phyloP scores from a whole-genome alignment of 169 alveolate species.

The Plasmodium inui region DNA sequence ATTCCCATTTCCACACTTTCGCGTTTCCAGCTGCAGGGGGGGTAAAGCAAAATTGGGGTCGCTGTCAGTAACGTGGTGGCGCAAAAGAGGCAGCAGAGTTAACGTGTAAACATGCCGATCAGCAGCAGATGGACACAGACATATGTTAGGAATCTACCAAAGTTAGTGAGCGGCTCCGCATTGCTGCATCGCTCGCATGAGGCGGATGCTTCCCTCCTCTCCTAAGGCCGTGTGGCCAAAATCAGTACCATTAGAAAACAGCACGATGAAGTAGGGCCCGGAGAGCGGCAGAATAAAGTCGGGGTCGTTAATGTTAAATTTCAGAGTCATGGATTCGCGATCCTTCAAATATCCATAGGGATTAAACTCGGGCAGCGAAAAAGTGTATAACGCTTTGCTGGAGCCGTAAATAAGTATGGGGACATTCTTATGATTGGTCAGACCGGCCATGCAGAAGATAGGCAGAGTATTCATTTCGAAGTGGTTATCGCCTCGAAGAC shows the following conservation, averaged over 20 bases:
- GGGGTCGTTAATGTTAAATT: constrained; percentile 61
- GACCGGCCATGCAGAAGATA: constrained; percentile 73
- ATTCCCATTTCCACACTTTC: constrained; percentile 69
- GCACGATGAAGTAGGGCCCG: constrained; percentile 73
- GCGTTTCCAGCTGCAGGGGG: constrained; percentile 50
- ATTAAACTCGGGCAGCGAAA: constrained; percentile 68
- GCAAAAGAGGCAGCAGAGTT: neutral
- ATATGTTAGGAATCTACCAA: neutral
- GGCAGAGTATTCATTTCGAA: constrained; percentile 76
- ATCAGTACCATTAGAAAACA: constrained; percentile 61
- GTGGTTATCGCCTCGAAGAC: constrained; percentile 37
- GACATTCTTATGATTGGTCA: constrained; percentile 34
- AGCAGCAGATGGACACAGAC: neutral
- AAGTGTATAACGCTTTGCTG: constrained; percentile 59
- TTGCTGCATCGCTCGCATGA: neutral
- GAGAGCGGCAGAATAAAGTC: constrained; percentile 60
- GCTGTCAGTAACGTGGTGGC: neutral
- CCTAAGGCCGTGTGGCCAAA: neutral
- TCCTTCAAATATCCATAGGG: constrained; percentile 71
- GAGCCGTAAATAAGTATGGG: constrained; percentile 74
- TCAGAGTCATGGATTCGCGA: constrained; percentile 31
- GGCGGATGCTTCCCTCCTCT: neutral
- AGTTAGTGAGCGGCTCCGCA: neutral
- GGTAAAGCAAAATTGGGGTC: neutral
- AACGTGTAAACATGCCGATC: too few species aligned